Conservation (phyloP, 208 protist species). For the Trypanosoma vivax region DNA sequence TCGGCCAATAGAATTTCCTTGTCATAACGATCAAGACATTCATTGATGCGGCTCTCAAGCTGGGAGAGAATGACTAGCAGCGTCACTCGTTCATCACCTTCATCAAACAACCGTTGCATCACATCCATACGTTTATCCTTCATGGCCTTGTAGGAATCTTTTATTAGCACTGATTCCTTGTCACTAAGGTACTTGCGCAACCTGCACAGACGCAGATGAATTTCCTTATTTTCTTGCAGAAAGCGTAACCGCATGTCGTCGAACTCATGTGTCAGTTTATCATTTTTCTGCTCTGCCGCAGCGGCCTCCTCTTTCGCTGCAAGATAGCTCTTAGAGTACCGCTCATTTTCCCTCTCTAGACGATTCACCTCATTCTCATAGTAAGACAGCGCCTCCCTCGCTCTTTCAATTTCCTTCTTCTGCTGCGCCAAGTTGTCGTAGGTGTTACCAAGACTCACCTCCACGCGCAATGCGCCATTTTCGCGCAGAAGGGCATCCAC, state of each 20-base stretch:
- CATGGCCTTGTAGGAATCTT: slow-evolving; percentile 67
- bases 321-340: slow-evolving; percentile 42
- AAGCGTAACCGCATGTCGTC: slow-evolving; percentile 54
- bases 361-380: slow-evolving; percentile 70
- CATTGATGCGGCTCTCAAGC: slow-evolving; percentile 80
- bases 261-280: slow-evolving; percentile 19
- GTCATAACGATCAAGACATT: slow-evolving; percentile 74
- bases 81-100: slow-evolving; percentile 71
- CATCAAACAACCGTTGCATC: slow-evolving; percentile 67
- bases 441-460: slow-evolving; percentile 50
- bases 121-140: slow-evolving; percentile 70
- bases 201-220: slow-evolving; percentile 80
- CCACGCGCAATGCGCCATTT: slow-evolving; percentile 46
- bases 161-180: slow-evolving; percentile 41
- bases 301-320: slow-evolving; percentile 32
- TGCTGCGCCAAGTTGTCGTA: slow-evolving; percentile 44
- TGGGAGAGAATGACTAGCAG: slow-evolving; percentile 76
- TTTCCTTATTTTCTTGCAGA: slow-evolving; percentile 83
- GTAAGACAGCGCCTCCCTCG: slow-evolving; percentile 36
- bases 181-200: slow-evolving; percentile 75
- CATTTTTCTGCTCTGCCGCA: slow-evolving; percentile 14
- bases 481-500: slow-evolving; percentile 52
- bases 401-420: slow-evolving; percentile 37
- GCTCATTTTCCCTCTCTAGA: slow-evolving; percentile 60
- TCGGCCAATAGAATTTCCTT: slow-evolving; percentile 53